Conservation (phyloP, 2,329 filamentous ascomycete genomes). For the Aspergillus costaricaensis region DNA sequence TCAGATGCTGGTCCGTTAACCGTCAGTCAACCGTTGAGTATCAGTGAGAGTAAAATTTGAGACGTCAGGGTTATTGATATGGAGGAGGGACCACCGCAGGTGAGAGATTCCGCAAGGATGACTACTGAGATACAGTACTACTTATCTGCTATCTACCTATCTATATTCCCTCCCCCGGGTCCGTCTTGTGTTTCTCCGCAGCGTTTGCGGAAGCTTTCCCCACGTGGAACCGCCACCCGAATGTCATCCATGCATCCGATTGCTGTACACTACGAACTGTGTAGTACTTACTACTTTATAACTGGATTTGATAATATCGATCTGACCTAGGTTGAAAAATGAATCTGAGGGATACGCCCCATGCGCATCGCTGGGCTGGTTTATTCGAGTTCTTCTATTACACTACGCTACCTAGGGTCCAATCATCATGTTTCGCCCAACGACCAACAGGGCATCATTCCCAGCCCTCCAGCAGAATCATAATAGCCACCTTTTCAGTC, state of each 20-base stretch:
- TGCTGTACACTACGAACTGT: too few relatives aligned
- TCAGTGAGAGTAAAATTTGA: too few relatives aligned
- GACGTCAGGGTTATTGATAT: not conserved
- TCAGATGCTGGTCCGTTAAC: too few relatives aligned
- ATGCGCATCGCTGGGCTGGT: not conserved
- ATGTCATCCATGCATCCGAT: not conserved
- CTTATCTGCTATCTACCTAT: too few relatives aligned
- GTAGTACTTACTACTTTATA: too few relatives aligned
- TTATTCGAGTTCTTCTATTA: slow-evolving; percentile 6
- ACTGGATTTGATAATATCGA: too few relatives aligned
- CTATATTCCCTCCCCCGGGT: too few relatives aligned
- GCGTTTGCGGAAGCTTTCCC: not conserved
- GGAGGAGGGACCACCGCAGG: not conserved
- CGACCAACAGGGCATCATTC: slow-evolving; percentile 4
- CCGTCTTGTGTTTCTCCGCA: too few relatives aligned
- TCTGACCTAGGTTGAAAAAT: too few relatives aligned
- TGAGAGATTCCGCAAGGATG: not conserved
- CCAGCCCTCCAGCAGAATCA: slow-evolving; percentile 7
- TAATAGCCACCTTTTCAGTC: slow-evolving; percentile 19
- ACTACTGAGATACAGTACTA: not conserved
- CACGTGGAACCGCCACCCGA: not conserved
- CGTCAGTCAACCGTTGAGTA: too few relatives aligned
- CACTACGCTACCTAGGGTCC: slow-evolving; percentile 17
- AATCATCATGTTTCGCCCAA: slow-evolving; percentile 14
- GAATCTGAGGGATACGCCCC: not conserved